phyloP scores from a whole-genome alignment of 2,329 filamentous ascomycete genomes.

The Aspergillus ustus region DNA sequence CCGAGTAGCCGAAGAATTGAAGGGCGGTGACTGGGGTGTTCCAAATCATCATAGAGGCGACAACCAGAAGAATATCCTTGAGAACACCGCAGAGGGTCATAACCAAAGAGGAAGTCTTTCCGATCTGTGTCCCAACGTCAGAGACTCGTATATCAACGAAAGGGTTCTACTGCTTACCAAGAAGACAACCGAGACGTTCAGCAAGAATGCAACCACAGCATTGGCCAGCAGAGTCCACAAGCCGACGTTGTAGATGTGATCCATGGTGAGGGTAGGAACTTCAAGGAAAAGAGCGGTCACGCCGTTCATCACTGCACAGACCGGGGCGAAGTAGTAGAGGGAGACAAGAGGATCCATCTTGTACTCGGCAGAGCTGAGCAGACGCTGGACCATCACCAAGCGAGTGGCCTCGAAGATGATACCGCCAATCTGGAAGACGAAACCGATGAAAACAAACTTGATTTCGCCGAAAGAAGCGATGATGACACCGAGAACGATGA shows the following conservation, averaged over 20 bases:
- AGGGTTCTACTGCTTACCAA: conserved; percentile 61
- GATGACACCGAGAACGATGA: conserved; percentile 92
- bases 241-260: conserved; percentile 69
- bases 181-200: conserved; percentile 86
- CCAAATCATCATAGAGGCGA: conserved; percentile 78
- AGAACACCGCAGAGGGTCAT: conserved; percentile 85
- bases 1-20: conserved; percentile 77
- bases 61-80: conserved; percentile 84
- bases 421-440: conserved; percentile 73
- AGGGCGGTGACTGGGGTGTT: conserved; percentile 70
- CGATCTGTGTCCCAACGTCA: conserved; percentile 63
- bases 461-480: conserved; percentile 96
- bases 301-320: conserved; percentile 81
- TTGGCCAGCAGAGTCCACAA: conserved; percentile 70
- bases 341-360: conserved; percentile 90
- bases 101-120: conserved; percentile 83
- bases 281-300: conserved; percentile 72
- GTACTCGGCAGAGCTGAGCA: conserved; percentile 76
- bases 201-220: conserved; percentile 75
- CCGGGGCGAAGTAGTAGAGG: conserved; percentile 86
- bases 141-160: conserved; percentile 61
- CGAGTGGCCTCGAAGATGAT: conserved; percentile 81
- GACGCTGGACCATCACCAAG: conserved; percentile 81
- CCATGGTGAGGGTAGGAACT: conserved; percentile 66
- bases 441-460: conserved; percentile 72